Conservation (phyloP, 2,329 filamentous ascomycete species). For the Magnaporthiopsis rhizophila region DNA sequence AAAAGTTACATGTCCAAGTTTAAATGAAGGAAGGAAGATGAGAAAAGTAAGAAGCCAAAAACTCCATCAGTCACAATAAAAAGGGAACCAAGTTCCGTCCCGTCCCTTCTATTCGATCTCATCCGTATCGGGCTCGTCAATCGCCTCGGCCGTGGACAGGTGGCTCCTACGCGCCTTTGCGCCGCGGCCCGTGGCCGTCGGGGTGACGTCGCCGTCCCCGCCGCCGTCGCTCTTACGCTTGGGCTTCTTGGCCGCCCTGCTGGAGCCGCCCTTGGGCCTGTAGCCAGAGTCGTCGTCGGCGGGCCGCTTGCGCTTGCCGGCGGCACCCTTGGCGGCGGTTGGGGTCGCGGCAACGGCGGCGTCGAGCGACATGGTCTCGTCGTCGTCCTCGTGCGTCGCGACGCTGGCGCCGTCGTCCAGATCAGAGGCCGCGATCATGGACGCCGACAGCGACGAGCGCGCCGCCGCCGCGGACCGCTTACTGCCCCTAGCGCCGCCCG, state of each 20-base stretch:
- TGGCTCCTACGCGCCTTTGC: slow-evolving; percentile 26
- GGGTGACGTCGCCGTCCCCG: slow-evolving; percentile 18
- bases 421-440: slow-evolving; percentile 12
- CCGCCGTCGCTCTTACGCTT: slow-evolving; percentile 48
- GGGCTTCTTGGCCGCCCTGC: slow-evolving; percentile 44
- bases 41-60: background rate
- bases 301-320: slow-evolving; percentile 43
- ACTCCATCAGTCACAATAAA: background rate
- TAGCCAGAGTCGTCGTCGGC: slow-evolving; percentile 51
- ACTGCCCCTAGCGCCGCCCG: slow-evolving; percentile 18
- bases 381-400: slow-evolving; percentile 10
- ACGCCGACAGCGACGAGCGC: background rate
- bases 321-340: slow-evolving; percentile 18
- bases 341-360: slow-evolving; percentile 14
- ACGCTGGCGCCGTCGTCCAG: slow-evolving; percentile 18
- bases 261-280: slow-evolving; percentile 47
- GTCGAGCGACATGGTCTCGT: slow-evolving; percentile 15
- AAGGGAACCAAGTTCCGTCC: background rate
- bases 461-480: slow-evolving; percentile 27
- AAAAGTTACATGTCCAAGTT: background rate
- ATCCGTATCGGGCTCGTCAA: slow-evolving; percentile 18
- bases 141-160: slow-evolving; percentile 3
- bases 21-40: background rate
- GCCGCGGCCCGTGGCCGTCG: slow-evolving; percentile 16
- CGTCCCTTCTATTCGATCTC: background rate